Evolutionary conservation across 2,329 filamentous ascomycete species (phyloP).

Genomic region (Juglanconis sp.): DNA sequence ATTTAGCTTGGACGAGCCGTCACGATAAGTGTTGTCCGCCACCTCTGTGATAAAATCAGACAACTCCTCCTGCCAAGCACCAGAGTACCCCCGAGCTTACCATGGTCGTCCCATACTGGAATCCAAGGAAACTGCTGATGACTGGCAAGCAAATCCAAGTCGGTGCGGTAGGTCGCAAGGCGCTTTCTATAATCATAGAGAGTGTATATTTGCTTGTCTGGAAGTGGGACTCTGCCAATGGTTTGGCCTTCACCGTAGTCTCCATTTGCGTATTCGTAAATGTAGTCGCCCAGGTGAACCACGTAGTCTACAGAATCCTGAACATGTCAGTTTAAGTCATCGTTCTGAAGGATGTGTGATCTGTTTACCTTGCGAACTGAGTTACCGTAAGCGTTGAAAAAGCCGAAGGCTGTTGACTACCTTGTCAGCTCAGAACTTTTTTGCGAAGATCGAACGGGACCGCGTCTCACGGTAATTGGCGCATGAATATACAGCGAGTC

Average conservation of each 20-base stretch:
- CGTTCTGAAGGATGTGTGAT: background rate
- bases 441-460: background rate
- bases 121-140: constrained; percentile 61
- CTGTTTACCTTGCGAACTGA: constrained; percentile 44
- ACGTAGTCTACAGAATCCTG: constrained; percentile 56
- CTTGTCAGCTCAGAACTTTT: background rate
- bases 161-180: constrained; percentile 57
- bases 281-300: constrained; percentile 58
- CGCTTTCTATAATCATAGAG: constrained; percentile 59
- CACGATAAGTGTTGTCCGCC: constrained; percentile 63
- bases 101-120: constrained; percentile 61
- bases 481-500: constrained; percentile 69
- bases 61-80: too few species aligned
- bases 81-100: background rate
- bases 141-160: constrained; percentile 53
- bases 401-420: constrained; percentile 41
- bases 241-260: constrained; percentile 49
- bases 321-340: background rate
- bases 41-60: constrained; percentile 36
- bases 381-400: constrained; percentile 61
- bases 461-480: constrained; percentile 57
- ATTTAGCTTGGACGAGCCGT: constrained; percentile 57
- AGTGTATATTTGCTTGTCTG: constrained; percentile 48
- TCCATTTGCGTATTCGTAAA: constrained; percentile 58
- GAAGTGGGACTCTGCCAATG: constrained; percentile 50